Base-by-base conservation (phyloP, 305 asterid genomes). In the Fraxinus greggii region DNA sequence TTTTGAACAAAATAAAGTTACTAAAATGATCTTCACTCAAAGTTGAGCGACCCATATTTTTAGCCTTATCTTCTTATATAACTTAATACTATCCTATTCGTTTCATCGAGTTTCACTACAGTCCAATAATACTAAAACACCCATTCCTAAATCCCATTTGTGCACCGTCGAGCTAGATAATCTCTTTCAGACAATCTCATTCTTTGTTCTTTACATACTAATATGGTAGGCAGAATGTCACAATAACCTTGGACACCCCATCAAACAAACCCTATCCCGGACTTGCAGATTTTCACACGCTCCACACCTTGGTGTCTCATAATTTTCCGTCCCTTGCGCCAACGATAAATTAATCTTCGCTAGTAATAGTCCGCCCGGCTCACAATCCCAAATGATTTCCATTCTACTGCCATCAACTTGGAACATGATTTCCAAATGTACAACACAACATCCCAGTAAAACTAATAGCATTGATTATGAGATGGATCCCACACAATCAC, bases 191-290 rank as follows among this genome's bases (percentile, higher is more conserved):
- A 40, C 15, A 40, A 40, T 1, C 56, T 45, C 56, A 13, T 45
- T 45, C 56, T 0, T 45, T 15, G 56, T 45, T 48, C 2, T 48
- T 48, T 48, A 48, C 59, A 15, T 3, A 5, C 9, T n/a, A 54
- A 54, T 5, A 54, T 29, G 79, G 79, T 81, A 78, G 88, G 80
- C 54, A 51, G 78, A 33, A 26, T 79, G 82, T 85, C 83, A 63
- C 78, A 80, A 32, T 87, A 77, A 80, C 67, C 54, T 36, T 76
- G 29, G 54, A 81, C 48, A 15, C 63, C 10, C 28, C 59, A 38
- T 28, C 59, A 13, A 4, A 17, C 42, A 19, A 13, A 72, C 24
- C 0, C 26, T 19, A 10, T 48, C 59, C 2, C 26, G 3, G 24
- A n/a, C 24, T 17, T n/a, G 9, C 3, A 54, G 0, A 5, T 54